Percentiles rank a stretch among this genome's conserved stretches.
Conservation (phyloP, 2,329 filamentous ascomycete species). For the Penicillium freii region DNA sequence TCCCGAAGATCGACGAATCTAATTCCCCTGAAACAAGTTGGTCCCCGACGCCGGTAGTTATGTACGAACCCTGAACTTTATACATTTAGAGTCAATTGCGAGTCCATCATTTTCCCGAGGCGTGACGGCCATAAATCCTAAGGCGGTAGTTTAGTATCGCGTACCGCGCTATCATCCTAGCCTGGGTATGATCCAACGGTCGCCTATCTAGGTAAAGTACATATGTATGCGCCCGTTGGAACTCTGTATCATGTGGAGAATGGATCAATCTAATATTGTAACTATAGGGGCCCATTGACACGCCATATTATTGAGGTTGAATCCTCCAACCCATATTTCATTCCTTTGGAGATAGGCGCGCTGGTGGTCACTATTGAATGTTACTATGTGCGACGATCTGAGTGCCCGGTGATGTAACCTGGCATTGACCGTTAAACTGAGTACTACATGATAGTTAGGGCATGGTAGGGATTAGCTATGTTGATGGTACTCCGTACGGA, state of each 20-base stretch:
- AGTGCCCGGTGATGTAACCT: slow-evolving; percentile 4
- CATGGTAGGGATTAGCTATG: background rate
- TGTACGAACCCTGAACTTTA: background rate
- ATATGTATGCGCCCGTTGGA: background rate
- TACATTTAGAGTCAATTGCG: background rate
- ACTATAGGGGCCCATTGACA: background rate
- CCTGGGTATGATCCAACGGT: background rate
- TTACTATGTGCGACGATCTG: background rate
- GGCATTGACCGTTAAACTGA: background rate
- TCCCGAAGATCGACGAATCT: background rate
- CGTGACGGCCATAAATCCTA: background rate
- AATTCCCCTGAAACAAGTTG: background rate
- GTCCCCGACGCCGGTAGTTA: background rate
- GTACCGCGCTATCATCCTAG: background rate
- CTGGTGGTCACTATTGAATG: background rate
- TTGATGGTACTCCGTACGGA: background rate
- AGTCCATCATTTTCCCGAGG: background rate
- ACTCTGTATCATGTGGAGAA: slow-evolving; percentile 3
- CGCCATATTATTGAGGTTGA: background rate
- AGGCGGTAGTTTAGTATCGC: background rate
- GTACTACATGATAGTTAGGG: background rate
- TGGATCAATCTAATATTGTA: background rate
- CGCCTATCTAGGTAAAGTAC: background rate
- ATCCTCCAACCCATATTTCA: background rate
- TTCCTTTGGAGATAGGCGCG: background rate